These are phyloP conservation scores for Whalleya microplaca DNA, from an alignment of 2,329 filamentous ascomycete species.

Conservation along the genomic window DNA sequence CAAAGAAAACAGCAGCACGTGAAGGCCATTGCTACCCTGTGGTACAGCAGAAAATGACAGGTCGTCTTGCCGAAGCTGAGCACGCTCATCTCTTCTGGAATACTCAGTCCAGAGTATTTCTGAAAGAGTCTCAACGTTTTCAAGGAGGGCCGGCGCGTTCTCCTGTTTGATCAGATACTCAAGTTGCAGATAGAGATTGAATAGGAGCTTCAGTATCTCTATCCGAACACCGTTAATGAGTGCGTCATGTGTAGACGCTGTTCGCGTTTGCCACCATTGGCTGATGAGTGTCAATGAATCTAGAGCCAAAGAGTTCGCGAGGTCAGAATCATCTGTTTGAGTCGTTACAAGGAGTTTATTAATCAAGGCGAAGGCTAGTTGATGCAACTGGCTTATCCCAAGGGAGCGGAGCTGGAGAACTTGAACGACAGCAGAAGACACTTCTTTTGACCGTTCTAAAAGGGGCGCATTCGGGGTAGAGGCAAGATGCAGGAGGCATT, in stretches of 20 bases:
- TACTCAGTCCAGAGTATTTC: slow-evolving; percentile 81
- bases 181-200: slow-evolving; percentile 66
- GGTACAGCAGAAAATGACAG: slow-evolving; percentile 59
- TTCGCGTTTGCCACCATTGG: slow-evolving; percentile 77
- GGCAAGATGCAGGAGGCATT: slow-evolving; percentile 67
- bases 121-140: slow-evolving; percentile 65
- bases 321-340: slow-evolving; percentile 68
- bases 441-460: slow-evolving; percentile 54
- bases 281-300: slow-evolving; percentile 72
- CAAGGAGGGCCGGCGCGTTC: slow-evolving; percentile 44
- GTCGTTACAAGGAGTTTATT: slow-evolving; percentile 70
- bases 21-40: slow-evolving; percentile 49
- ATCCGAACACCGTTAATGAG: slow-evolving; percentile 69
- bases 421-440: slow-evolving; percentile 60
- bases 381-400: slow-evolving; percentile 66
- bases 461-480: slow-evolving; percentile 71
- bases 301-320: slow-evolving; percentile 63
- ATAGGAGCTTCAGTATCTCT: slow-evolving; percentile 75
- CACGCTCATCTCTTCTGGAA: slow-evolving; percentile 67
- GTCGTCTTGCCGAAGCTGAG: slow-evolving; percentile 79
- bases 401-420: slow-evolving; percentile 64
- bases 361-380: slow-evolving; percentile 74
- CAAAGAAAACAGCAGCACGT: slow-evolving; percentile 56
- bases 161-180: slow-evolving; percentile 56
- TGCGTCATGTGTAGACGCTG: slow-evolving; percentile 59